phyloP scores from a whole-genome alignment of 129 eudicot species.

The Escallonia rubra region DNA sequence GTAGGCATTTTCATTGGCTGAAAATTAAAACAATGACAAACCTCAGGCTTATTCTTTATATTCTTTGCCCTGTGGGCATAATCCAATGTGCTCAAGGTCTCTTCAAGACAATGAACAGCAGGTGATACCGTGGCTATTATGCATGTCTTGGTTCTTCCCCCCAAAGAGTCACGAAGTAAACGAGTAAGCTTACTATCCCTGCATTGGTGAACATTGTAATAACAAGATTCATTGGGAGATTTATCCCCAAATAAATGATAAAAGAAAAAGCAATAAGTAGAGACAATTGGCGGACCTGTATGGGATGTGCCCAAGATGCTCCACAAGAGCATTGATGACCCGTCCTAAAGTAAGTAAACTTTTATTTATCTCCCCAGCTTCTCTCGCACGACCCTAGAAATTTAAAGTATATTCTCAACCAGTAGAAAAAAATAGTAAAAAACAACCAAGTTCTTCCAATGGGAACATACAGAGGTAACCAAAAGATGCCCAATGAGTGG shows the following conservation, averaged over 20 bases:
- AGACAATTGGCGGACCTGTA: slow-evolving; percentile 53
- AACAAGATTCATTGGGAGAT: background rate
- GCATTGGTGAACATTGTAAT: slow-evolving; percentile 5
- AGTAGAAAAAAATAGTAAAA: background rate
- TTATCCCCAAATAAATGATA: background rate
- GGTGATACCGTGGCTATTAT: slow-evolving; percentile 98
- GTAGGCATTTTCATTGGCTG: too few species aligned
- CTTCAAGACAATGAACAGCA: slow-evolving; percentile 96
- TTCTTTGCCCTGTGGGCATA: slow-evolving; percentile 96
- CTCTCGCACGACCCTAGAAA: slow-evolving; percentile 94
- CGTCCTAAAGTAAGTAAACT: slow-evolving; percentile 93
- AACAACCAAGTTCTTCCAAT: background rate
- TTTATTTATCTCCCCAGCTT: slow-evolving; percentile 96
- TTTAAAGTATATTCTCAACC: slow-evolving; percentile 6
- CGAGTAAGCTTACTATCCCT: slow-evolving; percentile 99
- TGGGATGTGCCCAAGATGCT: slow-evolving; percentile 93
- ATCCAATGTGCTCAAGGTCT: slow-evolving; percentile 92
- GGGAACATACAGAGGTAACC: background rate
- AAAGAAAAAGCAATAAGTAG: background rate
- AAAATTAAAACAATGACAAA: slow-evolving; percentile 13
- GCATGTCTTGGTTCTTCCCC: slow-evolving; percentile 97
- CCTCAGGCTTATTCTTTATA: slow-evolving; percentile 94
- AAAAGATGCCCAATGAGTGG: background rate
- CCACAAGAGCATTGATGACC: slow-evolving; percentile 97
- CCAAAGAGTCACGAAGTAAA: slow-evolving; percentile 91